Evolutionary conservation across 1,284 basidiomycete genomes (phyloP), one percentile per base, ranked within the genome.

Genomic region (Takashimella tepidaria): DNA sequence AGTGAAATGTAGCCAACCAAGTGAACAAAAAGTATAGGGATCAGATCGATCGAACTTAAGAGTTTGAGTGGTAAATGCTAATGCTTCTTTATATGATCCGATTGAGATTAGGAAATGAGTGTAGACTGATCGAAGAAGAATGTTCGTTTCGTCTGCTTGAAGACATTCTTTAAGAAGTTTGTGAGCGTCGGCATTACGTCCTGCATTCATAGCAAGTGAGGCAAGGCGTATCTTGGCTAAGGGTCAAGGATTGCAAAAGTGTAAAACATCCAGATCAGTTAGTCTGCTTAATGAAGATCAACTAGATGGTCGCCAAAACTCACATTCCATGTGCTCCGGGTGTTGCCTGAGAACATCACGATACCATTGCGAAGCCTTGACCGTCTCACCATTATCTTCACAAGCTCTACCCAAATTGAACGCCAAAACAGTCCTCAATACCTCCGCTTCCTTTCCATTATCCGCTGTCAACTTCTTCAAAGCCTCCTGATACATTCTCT

Each of bases 241-340:
- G 31, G 16, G 23, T 41, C 41, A n/a, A n/a, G n/a, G n/a, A n/a
- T n/a, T n/a, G n/a, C n/a, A n/a, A n/a, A n/a, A n/a, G n/a, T n/a
- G n/a, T n/a, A n/a, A n/a, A n/a, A n/a, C n/a, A n/a, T n/a, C n/a
- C n/a, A n/a, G n/a, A 27, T 46, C 44, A 51, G 42, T 24, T n/a
- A n/a, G n/a, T n/a, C n/a, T n/a, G n/a, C n/a, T n/a, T n/a, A n/a
- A n/a, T n/a, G n/a, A n/a, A n/a, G n/a, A 37, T 8, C 10, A 16
- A 8, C 31, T 8, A 37, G 31, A 16, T 37, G 31, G 31, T 37
- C 21, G 45, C 3, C 40, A 26, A 42, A 20, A 78, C 85, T 55
- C 63, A 92, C 92, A 92, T 70, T 96, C 92, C 45, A 90, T 82
- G 70, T 95, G 96, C 76, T 96, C 92, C 0, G 91, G 89, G 78